A percentile compares a stretch with the other conserved stretches of the same genome.
Evolutionary conservation across 371 early-diverging fungal genomes (phyloP).

Genomic region (Phascolomyces articulosus): DNA sequence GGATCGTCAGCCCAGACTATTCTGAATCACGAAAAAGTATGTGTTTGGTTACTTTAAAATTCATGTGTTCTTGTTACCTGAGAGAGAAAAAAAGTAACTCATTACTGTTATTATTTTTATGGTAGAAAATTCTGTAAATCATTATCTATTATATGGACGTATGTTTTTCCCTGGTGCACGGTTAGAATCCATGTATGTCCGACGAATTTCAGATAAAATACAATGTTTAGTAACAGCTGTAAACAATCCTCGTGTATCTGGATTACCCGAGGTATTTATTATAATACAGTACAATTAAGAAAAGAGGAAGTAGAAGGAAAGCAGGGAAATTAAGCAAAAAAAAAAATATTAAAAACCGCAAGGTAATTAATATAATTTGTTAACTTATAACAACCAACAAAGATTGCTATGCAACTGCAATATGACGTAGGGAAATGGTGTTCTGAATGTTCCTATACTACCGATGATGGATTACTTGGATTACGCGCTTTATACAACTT

Average conservation of each 20-base stretch:
- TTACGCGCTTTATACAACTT: constrained; percentile 77
- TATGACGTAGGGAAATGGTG: constrained; percentile 78
- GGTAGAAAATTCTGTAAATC: constrained; percentile 18
- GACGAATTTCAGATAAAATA: constrained; percentile 59
- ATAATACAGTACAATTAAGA: no score
- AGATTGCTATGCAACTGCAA: constrained; percentile 75
- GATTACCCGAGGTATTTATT: constrained; percentile 61
- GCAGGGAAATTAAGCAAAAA: neutral
- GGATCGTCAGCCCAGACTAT: constrained; percentile 35
- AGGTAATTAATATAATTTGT: no score
- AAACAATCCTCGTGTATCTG: constrained; percentile 53
- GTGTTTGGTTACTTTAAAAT: neutral
- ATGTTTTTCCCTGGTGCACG: constrained; percentile 79
- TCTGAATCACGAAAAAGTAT: constrained; percentile 5
- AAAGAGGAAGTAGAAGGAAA: neutral
- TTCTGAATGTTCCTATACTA: constrained; percentile 75
- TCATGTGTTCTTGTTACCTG: no score
- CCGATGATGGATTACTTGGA: constrained; percentile 80
- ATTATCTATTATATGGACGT: constrained; percentile 75
- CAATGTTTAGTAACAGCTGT: constrained; percentile 77
- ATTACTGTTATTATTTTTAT: neutral
- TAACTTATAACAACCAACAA: neutral
- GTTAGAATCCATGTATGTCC: constrained; percentile 76
- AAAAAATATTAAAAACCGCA: no score
- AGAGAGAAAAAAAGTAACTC: neutral